phyloP scores from a whole-genome alignment of 192 early-diverging fungal species.

The Coemansia sp. region DNA sequence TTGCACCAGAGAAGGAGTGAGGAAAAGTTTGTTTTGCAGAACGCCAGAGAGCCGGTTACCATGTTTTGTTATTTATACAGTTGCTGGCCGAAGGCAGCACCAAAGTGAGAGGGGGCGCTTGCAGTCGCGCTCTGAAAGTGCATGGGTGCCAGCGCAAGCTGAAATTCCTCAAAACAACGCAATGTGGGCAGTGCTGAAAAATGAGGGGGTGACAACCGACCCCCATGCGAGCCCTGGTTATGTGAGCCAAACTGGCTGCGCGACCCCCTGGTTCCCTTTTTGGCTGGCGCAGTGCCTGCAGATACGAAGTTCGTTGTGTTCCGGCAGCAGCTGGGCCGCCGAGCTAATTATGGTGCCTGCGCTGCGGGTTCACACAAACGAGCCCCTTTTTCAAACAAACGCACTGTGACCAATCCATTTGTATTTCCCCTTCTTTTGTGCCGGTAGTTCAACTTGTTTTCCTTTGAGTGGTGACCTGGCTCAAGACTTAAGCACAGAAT shows the following conservation, averaged over 20 bases:
- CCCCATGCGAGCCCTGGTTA: neutral
- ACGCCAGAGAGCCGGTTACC: neutral
- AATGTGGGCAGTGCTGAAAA: neutral
- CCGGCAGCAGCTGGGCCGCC: neutral
- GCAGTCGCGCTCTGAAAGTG: neutral
- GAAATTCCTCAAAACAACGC: conserved; percentile 2
- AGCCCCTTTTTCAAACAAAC: neutral
- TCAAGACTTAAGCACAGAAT: neutral
- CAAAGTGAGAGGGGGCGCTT: neutral
- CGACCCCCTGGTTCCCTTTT: neutral
- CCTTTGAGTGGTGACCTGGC: neutral
- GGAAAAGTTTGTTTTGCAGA: neutral
- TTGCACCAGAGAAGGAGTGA: neutral
- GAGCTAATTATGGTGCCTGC: conserved; percentile 3
- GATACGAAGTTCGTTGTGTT: neutral
- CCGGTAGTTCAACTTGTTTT: neutral
- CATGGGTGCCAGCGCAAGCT: neutral
- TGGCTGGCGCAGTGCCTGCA: conserved; percentile 4
- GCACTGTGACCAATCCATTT: neutral
- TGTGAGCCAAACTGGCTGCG: neutral
- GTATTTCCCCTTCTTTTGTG: neutral
- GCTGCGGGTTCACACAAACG: conserved; percentile 1
- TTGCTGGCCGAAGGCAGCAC: neutral
- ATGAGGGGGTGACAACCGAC: neutral
- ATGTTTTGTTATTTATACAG: neutral